Percentiles rank a stretch among this genome's conserved stretches.
These are phyloP conservation scores for Primulina huaijiensis DNA, from an alignment of 257 asterid species.

Conservation along the genomic window DNA sequence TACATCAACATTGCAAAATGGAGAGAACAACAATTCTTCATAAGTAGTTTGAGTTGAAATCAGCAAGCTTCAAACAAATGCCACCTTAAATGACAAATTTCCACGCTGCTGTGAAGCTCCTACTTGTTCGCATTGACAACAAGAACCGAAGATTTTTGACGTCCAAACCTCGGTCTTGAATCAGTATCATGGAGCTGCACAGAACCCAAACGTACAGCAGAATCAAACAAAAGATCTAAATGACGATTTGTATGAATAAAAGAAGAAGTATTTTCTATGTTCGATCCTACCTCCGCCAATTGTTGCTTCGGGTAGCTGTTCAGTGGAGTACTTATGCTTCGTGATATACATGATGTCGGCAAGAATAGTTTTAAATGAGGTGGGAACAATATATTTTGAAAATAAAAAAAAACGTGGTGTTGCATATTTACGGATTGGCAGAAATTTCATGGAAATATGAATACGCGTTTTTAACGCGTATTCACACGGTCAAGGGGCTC, in stretches of 20 bases:
- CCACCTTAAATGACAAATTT: not conserved
- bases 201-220: slow-evolving; percentile 3
- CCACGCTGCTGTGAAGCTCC: not conserved
- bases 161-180: not conserved
- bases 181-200: slow-evolving; percentile 82
- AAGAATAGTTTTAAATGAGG: too few relatives aligned
- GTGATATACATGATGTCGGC: slow-evolving; percentile 96
- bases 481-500: too few relatives aligned
- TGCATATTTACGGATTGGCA: too few relatives aligned
- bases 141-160: not conserved
- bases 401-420: too few relatives aligned
- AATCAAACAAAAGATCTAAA: not conserved
- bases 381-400: too few relatives aligned
- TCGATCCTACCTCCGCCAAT: slow-evolving; percentile 75
- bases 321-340: slow-evolving; percentile 70
- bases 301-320: slow-evolving; percentile 93
- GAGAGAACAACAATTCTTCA: not conserved
- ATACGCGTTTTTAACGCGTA: too few relatives aligned
- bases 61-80: not conserved
- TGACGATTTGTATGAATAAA: not conserved
- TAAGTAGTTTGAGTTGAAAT: not conserved
- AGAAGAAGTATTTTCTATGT: not conserved
- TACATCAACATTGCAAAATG: slow-evolving; percentile 37
- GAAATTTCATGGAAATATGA: too few relatives aligned
- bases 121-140: not conserved